Evolutionary conservation across 441 rosid genomes (phyloP).

Genomic region (Arabidopsis hybrid): DNA sequence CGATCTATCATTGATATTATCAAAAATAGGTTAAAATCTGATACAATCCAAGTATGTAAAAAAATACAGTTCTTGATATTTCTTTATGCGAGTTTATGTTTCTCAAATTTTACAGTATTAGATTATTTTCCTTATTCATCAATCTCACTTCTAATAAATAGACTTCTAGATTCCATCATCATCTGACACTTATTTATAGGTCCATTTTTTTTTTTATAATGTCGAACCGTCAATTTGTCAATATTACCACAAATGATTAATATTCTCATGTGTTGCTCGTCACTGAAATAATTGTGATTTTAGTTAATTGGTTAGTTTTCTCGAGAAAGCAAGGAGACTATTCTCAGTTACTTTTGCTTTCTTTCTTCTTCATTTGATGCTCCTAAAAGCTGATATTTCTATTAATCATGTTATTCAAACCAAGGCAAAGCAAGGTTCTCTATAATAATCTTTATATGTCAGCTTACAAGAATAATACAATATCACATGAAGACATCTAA

Average conservation of each 20-base stretch:
- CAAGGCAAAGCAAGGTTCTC: constrained; percentile 40
- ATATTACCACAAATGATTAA: neutral
- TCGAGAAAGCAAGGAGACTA: constrained; percentile 17
- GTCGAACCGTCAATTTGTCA: neutral
- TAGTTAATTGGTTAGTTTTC: neutral
- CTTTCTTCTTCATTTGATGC: constrained; percentile 30
- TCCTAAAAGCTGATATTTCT: constrained; percentile 30
- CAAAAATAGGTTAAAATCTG: neutral
- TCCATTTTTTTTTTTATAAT: neutral
- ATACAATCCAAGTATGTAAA: neutral
- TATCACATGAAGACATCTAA: constrained; percentile 26
- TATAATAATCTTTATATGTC: constrained; percentile 28
- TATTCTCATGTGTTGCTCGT: neutral
- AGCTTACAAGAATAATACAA: constrained; percentile 25
- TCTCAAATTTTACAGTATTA: neutral
- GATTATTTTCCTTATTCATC: neutral
- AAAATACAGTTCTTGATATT: neutral
- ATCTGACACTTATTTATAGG: neutral
- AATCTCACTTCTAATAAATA: neutral
- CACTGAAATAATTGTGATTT: constrained; percentile 1
- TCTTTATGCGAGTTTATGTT: neutral
- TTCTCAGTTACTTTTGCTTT: constrained; percentile 31
- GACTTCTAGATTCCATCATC: neutral
- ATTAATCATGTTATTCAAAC: constrained; percentile 19
- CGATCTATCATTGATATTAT: neutral